These are phyloP conservation scores for Colletotrichum sp. DNA, from an alignment of 2,329 filamentous ascomycete genomes.

Conservation along the genomic window DNA sequence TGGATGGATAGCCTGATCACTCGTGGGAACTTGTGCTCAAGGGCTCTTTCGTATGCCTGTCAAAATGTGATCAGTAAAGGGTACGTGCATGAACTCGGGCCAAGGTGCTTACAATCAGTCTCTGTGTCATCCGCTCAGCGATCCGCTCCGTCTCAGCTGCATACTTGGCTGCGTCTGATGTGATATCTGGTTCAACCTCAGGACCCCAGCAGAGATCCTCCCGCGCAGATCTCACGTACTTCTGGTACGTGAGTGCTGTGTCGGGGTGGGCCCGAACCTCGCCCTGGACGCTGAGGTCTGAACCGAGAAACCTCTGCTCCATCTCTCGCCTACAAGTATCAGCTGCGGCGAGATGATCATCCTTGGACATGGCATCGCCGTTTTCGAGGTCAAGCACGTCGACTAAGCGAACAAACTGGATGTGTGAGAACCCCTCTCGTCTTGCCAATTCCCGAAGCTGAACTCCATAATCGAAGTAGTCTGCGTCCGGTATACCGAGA, in stretches of 20 bases:
- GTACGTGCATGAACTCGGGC: background rate
- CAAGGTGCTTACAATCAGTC: background rate
- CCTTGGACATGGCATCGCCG: background rate
- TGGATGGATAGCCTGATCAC: background rate
- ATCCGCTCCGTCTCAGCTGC: background rate
- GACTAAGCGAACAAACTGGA: background rate
- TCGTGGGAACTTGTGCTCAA: background rate
- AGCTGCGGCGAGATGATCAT: background rate
- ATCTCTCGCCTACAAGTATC: background rate
- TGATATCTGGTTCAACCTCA: background rate
- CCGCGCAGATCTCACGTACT: background rate
- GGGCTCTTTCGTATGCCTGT: background rate
- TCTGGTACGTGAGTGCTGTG: background rate
- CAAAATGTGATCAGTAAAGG: background rate
- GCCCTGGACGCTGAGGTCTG: background rate
- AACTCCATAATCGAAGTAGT: conserved; percentile 5
- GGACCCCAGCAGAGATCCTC: background rate
- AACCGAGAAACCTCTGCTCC: background rate
- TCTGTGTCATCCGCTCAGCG: background rate
- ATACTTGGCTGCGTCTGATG: background rate
- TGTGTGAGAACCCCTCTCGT: background rate
- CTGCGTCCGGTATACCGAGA: background rate
- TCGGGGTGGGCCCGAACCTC: background rate
- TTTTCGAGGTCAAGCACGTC: background rate
- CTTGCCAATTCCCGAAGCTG: background rate